Evolutionary conservation across 2,329 filamentous ascomycete genomes (phyloP), one percentile per base, ranked within the genome.

Genomic region (Cordyceps tenuipes): DNA sequence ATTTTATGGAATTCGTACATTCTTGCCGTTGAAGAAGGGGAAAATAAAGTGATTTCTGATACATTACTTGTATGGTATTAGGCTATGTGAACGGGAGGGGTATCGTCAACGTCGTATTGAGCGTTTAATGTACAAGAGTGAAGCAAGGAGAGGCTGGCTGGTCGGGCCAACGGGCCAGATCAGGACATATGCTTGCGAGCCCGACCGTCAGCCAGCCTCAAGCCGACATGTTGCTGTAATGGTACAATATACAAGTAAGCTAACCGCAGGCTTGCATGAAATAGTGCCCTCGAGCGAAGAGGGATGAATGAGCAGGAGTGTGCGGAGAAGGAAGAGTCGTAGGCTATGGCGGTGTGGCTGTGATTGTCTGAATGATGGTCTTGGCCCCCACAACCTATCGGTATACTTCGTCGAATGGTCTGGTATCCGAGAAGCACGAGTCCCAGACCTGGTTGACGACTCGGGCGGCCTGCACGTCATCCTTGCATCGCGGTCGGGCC

Each of bases 381-480:
- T 21, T 43, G 29, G 19, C 19, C 44, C 15, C 54, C 54, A 39
- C 55, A 50, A 15, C 36, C 36, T 72, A 93, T 72, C 90, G 86
- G 73, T 96, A 99, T 57, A 99, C 91, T 72, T 97, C 93, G 72
- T 97, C 91, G 74, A 99, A 99, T 2, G 94, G 94, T 69, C 94
- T 81, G 4, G 93, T 97, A 74, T 99, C 94, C 56, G 84, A 79
- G 72, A 96, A 99, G 73, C 94, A 99, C 68, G 91, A 97, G 66
- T 96, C 92, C 91, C 93, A 99, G n/a, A 99, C 94, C 74, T 96
- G 88, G 74, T 97, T 94, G 61, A 99, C 91, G 29, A 95, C 86
- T 75, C 89, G 90, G 56, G 85, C 83, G 4, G 94, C 94, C 66
- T 97, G 90, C 15, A 86, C 85, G 67, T 96, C 87, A 73, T 96